Conservation (phyloP, 2,329 filamentous ascomycete species). For the Parascedosporium putredinis region DNA sequence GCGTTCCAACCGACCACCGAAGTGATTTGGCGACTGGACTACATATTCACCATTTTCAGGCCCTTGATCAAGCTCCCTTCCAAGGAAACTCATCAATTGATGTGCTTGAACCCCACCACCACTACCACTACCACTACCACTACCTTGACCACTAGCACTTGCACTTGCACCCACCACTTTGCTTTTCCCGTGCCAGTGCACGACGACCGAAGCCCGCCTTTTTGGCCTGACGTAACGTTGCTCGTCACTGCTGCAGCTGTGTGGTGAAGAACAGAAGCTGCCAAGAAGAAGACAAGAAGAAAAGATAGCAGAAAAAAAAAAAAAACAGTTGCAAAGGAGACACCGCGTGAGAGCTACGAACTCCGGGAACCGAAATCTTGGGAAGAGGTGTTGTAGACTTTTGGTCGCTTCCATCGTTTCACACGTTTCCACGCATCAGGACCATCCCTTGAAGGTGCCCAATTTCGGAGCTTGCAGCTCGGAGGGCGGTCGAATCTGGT, state of each 20-base stretch:
- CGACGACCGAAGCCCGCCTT: background rate
- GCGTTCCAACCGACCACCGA: too few relatives aligned
- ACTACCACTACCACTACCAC: background rate
- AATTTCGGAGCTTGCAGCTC: too few relatives aligned
- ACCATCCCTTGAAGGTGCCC: too few relatives aligned
- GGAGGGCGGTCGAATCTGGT: too few relatives aligned
- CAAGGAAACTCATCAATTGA: too few relatives aligned
- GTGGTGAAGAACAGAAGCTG: background rate
- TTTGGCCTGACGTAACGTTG: constrained; percentile 3
- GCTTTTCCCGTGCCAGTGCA: background rate
- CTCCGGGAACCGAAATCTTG: too few relatives aligned
- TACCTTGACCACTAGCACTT: background rate
- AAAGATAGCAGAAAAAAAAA: background rate
- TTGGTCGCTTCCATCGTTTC: background rate
- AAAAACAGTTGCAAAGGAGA: background rate
- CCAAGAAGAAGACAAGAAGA: background rate
- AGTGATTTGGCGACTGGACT: too few relatives aligned
- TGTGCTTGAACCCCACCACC: too few relatives aligned
- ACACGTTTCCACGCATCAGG: too few relatives aligned
- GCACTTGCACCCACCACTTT: background rate
- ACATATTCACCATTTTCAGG: too few relatives aligned
- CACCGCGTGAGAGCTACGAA: background rate
- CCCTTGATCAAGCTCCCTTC: too few relatives aligned
- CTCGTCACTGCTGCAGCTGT: background rate
- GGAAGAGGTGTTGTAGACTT: background rate